Evolutionary conservation across 495 filamentous ascomycete species (phyloP), one percentile per base, ranked within the genome.

Genomic region (Penicillium arizonense): DNA sequence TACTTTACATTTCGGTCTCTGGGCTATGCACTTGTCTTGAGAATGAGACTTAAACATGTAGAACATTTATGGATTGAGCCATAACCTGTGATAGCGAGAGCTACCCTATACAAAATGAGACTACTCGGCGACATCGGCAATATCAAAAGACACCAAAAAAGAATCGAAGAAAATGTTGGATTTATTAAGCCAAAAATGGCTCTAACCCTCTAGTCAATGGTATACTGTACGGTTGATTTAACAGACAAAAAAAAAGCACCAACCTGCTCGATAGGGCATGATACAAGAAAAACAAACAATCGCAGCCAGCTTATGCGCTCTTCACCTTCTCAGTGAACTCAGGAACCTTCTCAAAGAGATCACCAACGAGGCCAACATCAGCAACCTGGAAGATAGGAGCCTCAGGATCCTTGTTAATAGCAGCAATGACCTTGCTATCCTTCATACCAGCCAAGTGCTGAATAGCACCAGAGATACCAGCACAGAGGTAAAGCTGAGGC

Each of bases 381-480:
- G 94, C 95, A 55, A 98, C 82, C 73, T 98, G 95, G 80, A 98
- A 97, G 56, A 98, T 98, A 3, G 94, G 94, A 47, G 93, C 94
- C 73, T 98, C 94, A 2, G 83, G 76, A 62, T 97, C 94, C 79
- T 98, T 98, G 79, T 98, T 97, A 68, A 98, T 97, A 26, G 89
- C 90, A 34, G 91, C 95, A 79, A 98, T 98, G 54, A 98, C 95
- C 79, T 98, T 98, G 78, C 90, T 96, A 68, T 98, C 94, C 82
- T 98, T 98, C 94, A 98, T 98, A 66, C 94, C 94, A 37, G 95
- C 95, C 72, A 98, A 75, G 81, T 98, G 94, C 74, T 98, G 94
- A 57, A 98, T 98, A 20, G 94, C 94, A 41, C 94, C 94, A 5
- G 88, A 94, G 64, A 98, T 97, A 62, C 94, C 94, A 13, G 91